Evolutionary conservation across 306 rosid species (phyloP).

Genomic region (Corylus avellana): DNA sequence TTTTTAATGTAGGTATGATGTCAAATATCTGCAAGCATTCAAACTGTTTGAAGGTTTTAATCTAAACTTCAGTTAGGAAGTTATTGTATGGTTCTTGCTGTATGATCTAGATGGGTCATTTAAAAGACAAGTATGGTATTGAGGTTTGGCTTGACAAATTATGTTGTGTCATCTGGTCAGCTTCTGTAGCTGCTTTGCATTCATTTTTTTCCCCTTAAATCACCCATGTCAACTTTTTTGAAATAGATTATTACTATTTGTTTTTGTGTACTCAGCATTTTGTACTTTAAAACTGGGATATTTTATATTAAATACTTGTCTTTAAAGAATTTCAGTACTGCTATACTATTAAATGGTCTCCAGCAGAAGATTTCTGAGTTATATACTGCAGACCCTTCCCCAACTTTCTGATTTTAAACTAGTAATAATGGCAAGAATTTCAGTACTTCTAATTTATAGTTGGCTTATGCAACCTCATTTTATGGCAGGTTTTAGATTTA

Average conservation of each 20-base stretch:
- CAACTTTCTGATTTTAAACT: not conserved
- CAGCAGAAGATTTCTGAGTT: not conserved
- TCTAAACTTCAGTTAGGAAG: not conserved
- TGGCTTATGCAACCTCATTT: slow-evolving; percentile 10
- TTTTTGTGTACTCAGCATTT: not conserved
- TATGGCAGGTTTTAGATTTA: slow-evolving; percentile 80
- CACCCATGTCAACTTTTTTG: not conserved
- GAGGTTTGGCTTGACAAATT: not conserved
- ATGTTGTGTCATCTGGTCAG: not conserved
- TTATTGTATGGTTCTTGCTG: not conserved
- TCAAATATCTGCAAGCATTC: not conserved
- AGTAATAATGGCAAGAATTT: not conserved
- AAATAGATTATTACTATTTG: not conserved
- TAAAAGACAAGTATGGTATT: not conserved
- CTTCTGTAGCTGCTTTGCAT: not conserved
- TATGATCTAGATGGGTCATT: not conserved
- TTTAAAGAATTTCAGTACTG: not conserved
- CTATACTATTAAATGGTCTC: not conserved
- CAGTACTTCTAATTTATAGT: slow-evolving; percentile 2
- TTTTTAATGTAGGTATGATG: not conserved
- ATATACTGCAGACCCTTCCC: not conserved
- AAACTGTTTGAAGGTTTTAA: not conserved
- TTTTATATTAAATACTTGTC: not conserved
- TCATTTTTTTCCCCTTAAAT: not conserved
- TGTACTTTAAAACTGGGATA: not conserved